Percentiles rank a stretch among this genome's conserved stretches.
phyloP scores from a whole-genome alignment of 1,284 basidiomycete genomes.

The Apiotrichum domesticum region DNA sequence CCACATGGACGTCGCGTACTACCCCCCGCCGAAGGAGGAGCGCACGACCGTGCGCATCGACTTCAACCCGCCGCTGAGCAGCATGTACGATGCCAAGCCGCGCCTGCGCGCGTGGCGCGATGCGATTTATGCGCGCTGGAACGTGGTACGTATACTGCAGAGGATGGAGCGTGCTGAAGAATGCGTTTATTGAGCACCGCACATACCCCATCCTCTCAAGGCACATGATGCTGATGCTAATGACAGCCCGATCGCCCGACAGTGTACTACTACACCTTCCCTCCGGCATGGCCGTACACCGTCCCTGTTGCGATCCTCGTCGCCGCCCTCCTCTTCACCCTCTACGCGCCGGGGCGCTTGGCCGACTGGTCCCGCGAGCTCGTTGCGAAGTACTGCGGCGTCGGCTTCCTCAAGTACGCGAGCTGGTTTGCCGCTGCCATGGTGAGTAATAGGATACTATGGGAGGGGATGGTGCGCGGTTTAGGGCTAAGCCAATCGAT shows the following conservation, averaged over 20 bases:
- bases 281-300: conserved; percentile 23
- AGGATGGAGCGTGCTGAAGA: too few relatives aligned
- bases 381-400: conserved; percentile 13
- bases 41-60: conserved; percentile 17
- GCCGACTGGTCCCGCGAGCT: conserved; percentile 20
- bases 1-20: conserved; percentile 16
- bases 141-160: conserved; percentile 19
- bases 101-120: conserved; percentile 13
- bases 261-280: conserved; percentile 27
- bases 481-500: too few relatives aligned
- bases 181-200: too few relatives aligned
- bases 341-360: conserved; percentile 16
- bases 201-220: background rate
- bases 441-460: conserved; percentile 20
- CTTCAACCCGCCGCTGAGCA: conserved; percentile 24
- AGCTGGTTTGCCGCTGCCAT: conserved; percentile 18
- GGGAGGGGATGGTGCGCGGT: too few relatives aligned
- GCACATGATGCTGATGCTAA: background rate
- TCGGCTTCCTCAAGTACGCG: conserved; percentile 15
- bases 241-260: conserved; percentile 13
- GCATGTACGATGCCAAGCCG: conserved; percentile 13
- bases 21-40: conserved; percentile 20
- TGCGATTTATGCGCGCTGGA: conserved; percentile 19
- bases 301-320: conserved; percentile 17
- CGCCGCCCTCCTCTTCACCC: conserved; percentile 19